phyloP scores from a whole-genome alignment of 2,329 filamentous ascomycete genomes.

The Ophiostoma sp. region DNA sequence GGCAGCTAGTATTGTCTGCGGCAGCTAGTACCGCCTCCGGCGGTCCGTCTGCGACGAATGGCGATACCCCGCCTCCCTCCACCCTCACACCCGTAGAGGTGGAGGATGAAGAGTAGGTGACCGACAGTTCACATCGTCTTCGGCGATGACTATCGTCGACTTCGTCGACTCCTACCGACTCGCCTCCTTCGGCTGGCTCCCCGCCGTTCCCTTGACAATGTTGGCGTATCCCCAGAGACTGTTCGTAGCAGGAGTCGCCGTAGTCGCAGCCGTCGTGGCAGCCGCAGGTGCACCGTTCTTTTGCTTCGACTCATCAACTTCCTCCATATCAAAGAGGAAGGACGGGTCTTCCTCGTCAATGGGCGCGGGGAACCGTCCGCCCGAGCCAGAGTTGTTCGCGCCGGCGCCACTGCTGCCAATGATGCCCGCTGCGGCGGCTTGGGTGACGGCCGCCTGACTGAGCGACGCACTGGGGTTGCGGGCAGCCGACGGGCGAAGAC shows the following conservation, averaged over 20 bases:
- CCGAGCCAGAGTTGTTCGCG: conserved; percentile 43
- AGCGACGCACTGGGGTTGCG: conserved; percentile 35
- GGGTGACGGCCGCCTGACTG: conserved; percentile 36
- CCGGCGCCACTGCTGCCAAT: conserved; percentile 43
- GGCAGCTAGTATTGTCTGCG: too few relatives aligned
- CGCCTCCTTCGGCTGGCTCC: neutral
- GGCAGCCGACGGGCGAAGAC: neutral
- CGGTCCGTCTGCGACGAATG: too few relatives aligned
- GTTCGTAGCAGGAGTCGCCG: conserved; percentile 1
- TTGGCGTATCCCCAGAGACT: conserved; percentile 40
- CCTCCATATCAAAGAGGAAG: conserved; percentile 67
- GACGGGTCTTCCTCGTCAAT: conserved; percentile 66
- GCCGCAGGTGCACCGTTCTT: conserved; percentile 31
- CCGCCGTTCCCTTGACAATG: conserved; percentile 29
- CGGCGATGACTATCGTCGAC: neutral
- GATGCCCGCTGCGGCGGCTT: conserved; percentile 35
- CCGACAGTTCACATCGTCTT: too few relatives aligned
- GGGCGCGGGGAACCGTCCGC: conserved; percentile 61
- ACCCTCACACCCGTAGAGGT: too few relatives aligned
- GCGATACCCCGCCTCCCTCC: too few relatives aligned
- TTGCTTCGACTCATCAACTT: conserved; percentile 50
- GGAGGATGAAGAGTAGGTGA: too few relatives aligned
- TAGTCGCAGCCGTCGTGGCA: conserved; percentile 29
- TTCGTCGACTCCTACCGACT: neutral
- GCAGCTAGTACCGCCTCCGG: too few relatives aligned